Conservation (phyloP, 116 monocot genomes). For the Posidonia oceanica region DNA sequence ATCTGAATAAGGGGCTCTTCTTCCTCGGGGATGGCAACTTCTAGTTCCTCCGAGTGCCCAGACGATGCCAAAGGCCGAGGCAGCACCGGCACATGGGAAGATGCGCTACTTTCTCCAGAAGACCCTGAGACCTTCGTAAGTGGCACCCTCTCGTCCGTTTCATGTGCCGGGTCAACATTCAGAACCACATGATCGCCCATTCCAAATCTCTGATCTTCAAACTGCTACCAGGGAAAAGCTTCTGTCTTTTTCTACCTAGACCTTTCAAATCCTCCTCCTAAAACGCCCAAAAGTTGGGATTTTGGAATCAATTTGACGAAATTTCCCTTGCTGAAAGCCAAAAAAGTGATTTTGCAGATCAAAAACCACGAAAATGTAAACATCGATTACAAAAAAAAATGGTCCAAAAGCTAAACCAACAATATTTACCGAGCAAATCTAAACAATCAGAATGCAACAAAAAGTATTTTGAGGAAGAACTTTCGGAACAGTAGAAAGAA, state of each 20-base stretch:
- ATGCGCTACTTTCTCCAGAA: conserved; percentile 2
- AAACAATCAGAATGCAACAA: too few species aligned
- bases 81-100: background rate
- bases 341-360: too few species aligned
- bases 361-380: too few species aligned
- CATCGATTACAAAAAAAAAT: too few species aligned
- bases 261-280: background rate
- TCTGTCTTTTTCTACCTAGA: background rate
- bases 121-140: background rate
- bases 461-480: too few species aligned
- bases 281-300: background rate
- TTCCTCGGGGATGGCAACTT: conserved; percentile 20
- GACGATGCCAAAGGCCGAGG: background rate
- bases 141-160: background rate
- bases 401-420: too few species aligned
- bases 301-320: too few species aligned
- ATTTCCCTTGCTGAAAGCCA: too few species aligned
- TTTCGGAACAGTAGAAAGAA: too few species aligned
- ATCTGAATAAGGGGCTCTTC: conserved; percentile 57
- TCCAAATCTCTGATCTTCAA: conserved; percentile 4
- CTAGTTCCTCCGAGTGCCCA: background rate
- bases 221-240: background rate
- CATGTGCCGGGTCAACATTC: conserved; percentile 32
- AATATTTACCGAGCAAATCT: too few species aligned
- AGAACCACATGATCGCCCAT: conserved; percentile 71